Evolutionary conservation across 2,329 filamentous ascomycete species (phyloP).

Genomic region (Didymella sp.): DNA sequence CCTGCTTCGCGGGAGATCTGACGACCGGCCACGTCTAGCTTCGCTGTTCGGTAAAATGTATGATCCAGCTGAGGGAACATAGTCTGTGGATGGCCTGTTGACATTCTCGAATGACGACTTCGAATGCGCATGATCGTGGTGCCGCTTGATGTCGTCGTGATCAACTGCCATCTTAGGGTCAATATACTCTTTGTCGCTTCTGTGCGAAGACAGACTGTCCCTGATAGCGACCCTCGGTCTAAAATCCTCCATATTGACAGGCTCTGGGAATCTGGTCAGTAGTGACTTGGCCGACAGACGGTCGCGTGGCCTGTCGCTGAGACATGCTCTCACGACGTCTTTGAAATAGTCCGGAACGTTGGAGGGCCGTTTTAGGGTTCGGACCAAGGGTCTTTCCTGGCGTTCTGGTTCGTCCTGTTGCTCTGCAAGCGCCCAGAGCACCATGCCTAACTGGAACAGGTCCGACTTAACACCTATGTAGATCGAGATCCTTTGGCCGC

Average conservation of each 20-base stretch:
- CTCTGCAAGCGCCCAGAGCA: constrained; percentile 88
- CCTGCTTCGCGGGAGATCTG: constrained; percentile 23
- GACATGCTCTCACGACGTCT: constrained; percentile 75
- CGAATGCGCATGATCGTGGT: constrained; percentile 33
- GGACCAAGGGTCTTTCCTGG: constrained; percentile 69
- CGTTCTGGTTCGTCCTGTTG: constrained; percentile 89
- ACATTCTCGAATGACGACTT: constrained; percentile 44
- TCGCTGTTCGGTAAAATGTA: constrained; percentile 48
- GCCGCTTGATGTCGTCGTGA: constrained; percentile 52
- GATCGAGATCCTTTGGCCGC: constrained; percentile 89
- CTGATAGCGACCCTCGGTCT: constrained; percentile 29
- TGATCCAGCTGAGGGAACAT: constrained; percentile 54
- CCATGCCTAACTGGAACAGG: constrained; percentile 95
- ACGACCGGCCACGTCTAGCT: constrained; percentile 36
- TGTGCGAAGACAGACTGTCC: constrained; percentile 51
- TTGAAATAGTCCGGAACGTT: constrained; percentile 81
- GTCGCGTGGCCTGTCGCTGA: constrained; percentile 74
- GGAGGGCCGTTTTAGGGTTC: constrained; percentile 44
- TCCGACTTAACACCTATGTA: constrained; percentile 99
- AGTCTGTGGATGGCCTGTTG: constrained; percentile 51
- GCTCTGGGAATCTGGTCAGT: constrained; percentile 54
- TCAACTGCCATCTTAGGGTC: constrained; percentile 55
- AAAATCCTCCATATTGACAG: constrained; percentile 17
- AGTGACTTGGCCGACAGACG: constrained; percentile 77
- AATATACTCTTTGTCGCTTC: constrained; percentile 57